Evolutionary conservation across 176 grass and related monocot species (phyloP).

Genomic region (Musa itinerans): DNA sequence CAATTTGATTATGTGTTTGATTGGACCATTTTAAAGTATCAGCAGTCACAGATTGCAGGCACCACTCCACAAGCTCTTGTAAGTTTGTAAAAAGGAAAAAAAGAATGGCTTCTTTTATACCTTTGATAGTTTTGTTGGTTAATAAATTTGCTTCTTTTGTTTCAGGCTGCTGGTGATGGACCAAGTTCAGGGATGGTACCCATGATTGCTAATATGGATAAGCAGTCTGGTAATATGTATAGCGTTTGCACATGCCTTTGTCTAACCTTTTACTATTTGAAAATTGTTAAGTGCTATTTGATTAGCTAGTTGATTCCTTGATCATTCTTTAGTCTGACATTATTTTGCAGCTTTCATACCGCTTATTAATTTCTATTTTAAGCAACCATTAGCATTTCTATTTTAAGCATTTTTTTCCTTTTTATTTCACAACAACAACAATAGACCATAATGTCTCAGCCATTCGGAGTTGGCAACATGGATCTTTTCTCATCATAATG

Average conservation of each 20-base stretch:
- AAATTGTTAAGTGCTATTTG: neutral
- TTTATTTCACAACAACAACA: too few relatives aligned
- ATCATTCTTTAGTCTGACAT: too few relatives aligned
- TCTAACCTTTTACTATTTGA: neutral
- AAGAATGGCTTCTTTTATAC: neutral
- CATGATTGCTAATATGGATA: conserved; percentile 4
- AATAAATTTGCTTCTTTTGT: neutral
- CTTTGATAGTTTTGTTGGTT: neutral
- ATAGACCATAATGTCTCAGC: too few relatives aligned
- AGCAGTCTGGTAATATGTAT: conserved; percentile 7
- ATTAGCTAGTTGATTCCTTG: neutral
- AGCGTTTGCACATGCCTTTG: neutral
- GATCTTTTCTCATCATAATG: too few relatives aligned
- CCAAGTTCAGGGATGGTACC: conserved; percentile 13
- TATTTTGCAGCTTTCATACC: too few relatives aligned
- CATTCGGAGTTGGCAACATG: too few relatives aligned
- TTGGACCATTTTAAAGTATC: conserved; percentile 26
- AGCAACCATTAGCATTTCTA: too few relatives aligned
- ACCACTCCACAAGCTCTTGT: conserved; percentile 12
- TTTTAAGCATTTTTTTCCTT: too few relatives aligned
- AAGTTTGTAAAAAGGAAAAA: neutral
- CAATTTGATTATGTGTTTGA: conserved; percentile 28
- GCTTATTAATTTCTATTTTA: too few relatives aligned
- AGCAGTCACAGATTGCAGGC: conserved; percentile 16
- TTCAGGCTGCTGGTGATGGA: conserved; percentile 13